Conservation (phyloP, 805 yeast species). For the Candida ficus region DNA sequence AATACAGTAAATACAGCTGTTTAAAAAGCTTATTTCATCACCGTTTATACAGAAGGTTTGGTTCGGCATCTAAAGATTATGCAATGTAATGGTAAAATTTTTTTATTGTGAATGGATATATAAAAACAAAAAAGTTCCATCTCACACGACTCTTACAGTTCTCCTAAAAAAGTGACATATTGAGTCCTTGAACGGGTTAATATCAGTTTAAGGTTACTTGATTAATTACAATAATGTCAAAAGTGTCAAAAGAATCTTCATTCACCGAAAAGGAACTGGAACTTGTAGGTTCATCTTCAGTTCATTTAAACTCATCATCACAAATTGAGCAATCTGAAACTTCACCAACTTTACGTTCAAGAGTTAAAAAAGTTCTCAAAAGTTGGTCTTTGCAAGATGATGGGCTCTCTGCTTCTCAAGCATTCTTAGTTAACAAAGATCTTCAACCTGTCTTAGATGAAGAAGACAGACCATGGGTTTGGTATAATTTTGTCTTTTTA, state of each 20-base stretch:
- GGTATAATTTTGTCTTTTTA: slow-evolving; percentile 73
- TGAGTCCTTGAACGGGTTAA: too few relatives aligned
- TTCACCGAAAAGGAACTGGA: background rate
- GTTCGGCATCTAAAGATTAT: too few relatives aligned
- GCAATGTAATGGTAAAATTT: too few relatives aligned
- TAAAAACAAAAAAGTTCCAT: too few relatives aligned
- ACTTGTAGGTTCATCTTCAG: background rate
- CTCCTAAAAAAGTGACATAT: too few relatives aligned
- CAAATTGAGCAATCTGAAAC: too few relatives aligned
- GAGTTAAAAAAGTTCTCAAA: slow-evolving; percentile 4
- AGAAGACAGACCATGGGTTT: slow-evolving; percentile 74
- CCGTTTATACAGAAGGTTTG: too few relatives aligned
- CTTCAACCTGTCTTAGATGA: slow-evolving; percentile 67
- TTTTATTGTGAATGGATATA: too few relatives aligned
- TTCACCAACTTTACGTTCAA: slow-evolving; percentile 1
- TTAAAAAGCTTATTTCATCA: too few relatives aligned
- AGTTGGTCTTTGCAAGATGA: slow-evolving; percentile 14
- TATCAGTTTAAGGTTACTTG: too few relatives aligned
- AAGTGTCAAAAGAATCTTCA: background rate
- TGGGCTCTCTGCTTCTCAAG: slow-evolving; percentile 46
- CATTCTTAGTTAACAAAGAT: slow-evolving; percentile 70
- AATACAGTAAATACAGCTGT: too few relatives aligned
- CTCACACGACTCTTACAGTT: too few relatives aligned
- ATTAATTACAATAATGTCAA: background rate
- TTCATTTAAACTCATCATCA: background rate